Evolutionary conservation across 345 rosid genomes (phyloP), one percentile per base, ranked within the genome.

Genomic region (Arabis alpina): DNA sequence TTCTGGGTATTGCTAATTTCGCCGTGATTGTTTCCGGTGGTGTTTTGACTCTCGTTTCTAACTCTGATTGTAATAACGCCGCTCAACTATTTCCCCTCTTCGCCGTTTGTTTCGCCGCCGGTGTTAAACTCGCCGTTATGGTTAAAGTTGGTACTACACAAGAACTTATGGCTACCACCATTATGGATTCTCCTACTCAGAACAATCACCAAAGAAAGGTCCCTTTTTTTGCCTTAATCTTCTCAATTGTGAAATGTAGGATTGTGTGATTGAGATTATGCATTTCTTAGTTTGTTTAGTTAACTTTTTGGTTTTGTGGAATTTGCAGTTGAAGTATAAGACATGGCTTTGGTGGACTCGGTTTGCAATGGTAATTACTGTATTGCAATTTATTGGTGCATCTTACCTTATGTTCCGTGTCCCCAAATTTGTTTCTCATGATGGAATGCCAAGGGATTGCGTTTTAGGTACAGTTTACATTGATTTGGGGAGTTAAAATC

Each of bases 281-380:
- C 24, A 40, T 37, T 16, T 27, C 50, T 66, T 9, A 10, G 14
- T 23, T 27, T 8, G 24, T 19, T 54, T 32, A 44, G 44, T 68
- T 16, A 9, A 8, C 9, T 16, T 56, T 19, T 3, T 43, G 40
- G 10, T 2, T 72, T 47, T 15, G 14, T 37, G 10, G 39, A 14
- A 40, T 53, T 23, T 44, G 43, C 25, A 92, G 96, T 62, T 81
- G 49, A 87, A 83, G 80, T 93, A 93, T 79, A 84, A 79, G 80
- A 82, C 80, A 19, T 93, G 96, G 98, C 85, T 87, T 42, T 74
- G 96, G 86, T 91, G 97, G 94, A 80, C 87, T 45, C 80, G 96
- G 19, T 81, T 87, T 36, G 81, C 87, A 3, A 73, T 80, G 71
- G 76, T 81, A 71, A 69, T 93, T 61, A 81, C 94, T 24, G 43